Evolutionary conservation across 176 grass and related monocot species (phyloP).

Genomic region (Stipa capillata): DNA sequence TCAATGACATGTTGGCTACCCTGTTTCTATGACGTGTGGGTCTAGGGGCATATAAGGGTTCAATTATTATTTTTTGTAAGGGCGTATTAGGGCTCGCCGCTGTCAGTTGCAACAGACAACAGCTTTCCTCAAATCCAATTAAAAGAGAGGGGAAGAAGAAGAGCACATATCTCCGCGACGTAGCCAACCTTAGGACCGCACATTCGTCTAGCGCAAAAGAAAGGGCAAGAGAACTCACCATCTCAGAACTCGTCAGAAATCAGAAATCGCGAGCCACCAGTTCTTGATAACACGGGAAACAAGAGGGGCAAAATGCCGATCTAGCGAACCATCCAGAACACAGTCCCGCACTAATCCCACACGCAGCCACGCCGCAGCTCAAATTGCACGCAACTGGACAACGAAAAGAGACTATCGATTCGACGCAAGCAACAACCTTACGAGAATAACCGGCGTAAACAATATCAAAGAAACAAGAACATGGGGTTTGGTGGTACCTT

Average conservation of each 20-base stretch:
- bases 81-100: no score
- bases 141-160: not conserved
- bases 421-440: not conserved
- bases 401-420: not conserved
- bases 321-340: not conserved
- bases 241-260: not conserved
- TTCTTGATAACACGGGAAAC: not conserved
- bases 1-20: no score
- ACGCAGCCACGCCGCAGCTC: not conserved
- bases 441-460: not conserved
- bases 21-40: no score
- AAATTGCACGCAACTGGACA: not conserved
- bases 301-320: not conserved
- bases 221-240: not conserved
- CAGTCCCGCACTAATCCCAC: not conserved
- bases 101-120: not conserved
- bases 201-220: not conserved
- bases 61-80: no score
- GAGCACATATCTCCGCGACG: not conserved
- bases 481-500: conserved; percentile 2
- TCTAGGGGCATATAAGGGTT: no score
- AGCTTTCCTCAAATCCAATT: not conserved
- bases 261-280: not conserved
- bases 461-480: not conserved
- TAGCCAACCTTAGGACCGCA: not conserved